Conservation (phyloP, 2,329 filamentous ascomycete genomes). For the Dothistroma septosporum region DNA sequence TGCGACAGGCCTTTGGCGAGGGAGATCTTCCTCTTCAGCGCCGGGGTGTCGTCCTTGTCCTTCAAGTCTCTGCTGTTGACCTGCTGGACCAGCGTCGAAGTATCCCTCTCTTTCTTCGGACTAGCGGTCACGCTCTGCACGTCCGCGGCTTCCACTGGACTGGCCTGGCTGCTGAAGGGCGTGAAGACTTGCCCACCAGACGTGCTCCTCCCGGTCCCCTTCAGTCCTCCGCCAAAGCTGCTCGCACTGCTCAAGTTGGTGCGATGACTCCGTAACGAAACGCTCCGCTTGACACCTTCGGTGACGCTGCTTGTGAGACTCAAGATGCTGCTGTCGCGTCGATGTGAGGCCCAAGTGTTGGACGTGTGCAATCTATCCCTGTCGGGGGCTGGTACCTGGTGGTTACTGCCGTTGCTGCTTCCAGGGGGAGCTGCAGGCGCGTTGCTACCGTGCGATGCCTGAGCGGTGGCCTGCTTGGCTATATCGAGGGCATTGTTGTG, state of each 20-base stretch:
- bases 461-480: not conserved
- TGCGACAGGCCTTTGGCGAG: conserved; percentile 22
- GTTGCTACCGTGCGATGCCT: not conserved
- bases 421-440: not conserved
- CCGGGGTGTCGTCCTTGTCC: conserved; percentile 8
- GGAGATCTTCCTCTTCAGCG: conserved; percentile 20
- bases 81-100: not conserved
- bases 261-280: conserved; percentile 38
- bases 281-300: conserved; percentile 39
- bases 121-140: conserved; percentile 1
- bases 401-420: not conserved
- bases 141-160: conserved; percentile 12
- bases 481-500: not conserved
- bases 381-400: not conserved
- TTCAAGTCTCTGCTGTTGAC: not conserved
- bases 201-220: conserved; percentile 2
- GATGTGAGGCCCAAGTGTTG: conserved; percentile 8
- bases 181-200: conserved; percentile 9
- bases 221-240: conserved; percentile 10
- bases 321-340: conserved; percentile 27
- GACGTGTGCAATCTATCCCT: not conserved
- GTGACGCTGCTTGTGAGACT: conserved; percentile 31
- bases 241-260: conserved; percentile 29
- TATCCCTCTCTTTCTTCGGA: not conserved
- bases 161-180: conserved; percentile 16